phyloP scores from a whole-genome alignment of 305 asterid species.

The Coffea humblotiana region DNA sequence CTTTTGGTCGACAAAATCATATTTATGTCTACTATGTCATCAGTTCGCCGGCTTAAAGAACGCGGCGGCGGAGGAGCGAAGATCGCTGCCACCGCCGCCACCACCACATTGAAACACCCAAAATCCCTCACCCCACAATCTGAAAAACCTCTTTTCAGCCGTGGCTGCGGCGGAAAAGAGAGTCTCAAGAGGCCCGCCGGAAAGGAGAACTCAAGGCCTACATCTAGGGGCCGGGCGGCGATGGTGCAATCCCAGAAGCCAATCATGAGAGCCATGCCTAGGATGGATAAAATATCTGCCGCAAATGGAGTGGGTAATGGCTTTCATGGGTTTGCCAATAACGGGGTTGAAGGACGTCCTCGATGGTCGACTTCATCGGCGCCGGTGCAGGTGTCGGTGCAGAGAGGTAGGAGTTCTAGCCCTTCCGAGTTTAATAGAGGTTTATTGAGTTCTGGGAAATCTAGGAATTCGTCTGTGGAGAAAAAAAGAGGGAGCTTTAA shows the following conservation, averaged over 20 bases:
- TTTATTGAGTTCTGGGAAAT: conserved; percentile 47
- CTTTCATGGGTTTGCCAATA: neutral
- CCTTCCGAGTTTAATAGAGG: conserved; percentile 65
- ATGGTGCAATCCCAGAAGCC: conserved; percentile 53
- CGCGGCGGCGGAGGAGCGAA: conserved; percentile 53
- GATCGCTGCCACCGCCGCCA: conserved; percentile 24
- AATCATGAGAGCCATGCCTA: conserved; percentile 56
- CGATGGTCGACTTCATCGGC: conserved; percentile 48
- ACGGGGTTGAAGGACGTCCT: conserved; percentile 40
- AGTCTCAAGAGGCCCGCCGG: conserved; percentile 43
- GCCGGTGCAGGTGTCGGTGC: conserved; percentile 38
- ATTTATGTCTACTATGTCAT: conserved; percentile 52
- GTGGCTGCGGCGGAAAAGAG: conserved; percentile 19
- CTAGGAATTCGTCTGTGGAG: conserved; percentile 41
- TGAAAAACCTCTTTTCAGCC: conserved; percentile 32
- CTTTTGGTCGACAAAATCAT: neutral
- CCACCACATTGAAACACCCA: conserved; percentile 24
- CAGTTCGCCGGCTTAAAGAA: conserved; percentile 64
- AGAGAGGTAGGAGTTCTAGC: conserved; percentile 95
- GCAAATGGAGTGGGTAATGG: conserved; percentile 14
- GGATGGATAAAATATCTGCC: conserved; percentile 54
- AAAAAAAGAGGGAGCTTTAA: conserved; percentile 16
- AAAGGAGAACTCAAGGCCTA: conserved; percentile 73
- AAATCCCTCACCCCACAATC: conserved; percentile 49
- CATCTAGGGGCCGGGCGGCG: conserved; percentile 52